phyloP scores from a whole-genome alignment of 2,329 filamentous ascomycete species.

The Diaporthe citriasiana region DNA sequence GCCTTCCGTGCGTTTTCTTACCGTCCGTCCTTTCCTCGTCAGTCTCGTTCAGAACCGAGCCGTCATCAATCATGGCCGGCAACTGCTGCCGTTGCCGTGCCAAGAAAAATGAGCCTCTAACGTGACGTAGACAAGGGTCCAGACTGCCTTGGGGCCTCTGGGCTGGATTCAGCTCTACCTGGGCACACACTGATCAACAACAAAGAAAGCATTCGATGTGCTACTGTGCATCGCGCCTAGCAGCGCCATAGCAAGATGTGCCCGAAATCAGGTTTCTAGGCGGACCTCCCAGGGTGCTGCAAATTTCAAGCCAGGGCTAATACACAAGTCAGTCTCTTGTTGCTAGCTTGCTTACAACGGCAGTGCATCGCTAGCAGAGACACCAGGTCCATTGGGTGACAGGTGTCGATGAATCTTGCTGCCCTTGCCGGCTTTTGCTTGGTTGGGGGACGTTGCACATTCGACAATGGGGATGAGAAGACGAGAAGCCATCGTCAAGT shows the following conservation, averaged over 20 bases:
- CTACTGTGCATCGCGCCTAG: neutral
- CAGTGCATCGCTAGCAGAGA: constrained; percentile 9
- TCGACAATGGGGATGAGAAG: neutral
- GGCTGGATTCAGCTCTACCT: constrained; percentile 19
- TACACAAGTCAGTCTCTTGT: neutral
- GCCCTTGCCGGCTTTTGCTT: neutral
- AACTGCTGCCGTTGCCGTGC: constrained; percentile 4
- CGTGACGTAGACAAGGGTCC: constrained; percentile 31
- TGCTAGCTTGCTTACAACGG: constrained; percentile 2
- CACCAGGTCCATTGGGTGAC: neutral
- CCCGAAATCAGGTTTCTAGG: constrained; percentile 23
- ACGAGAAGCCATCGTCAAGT: neutral
- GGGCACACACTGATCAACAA: constrained; percentile 13
- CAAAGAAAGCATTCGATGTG: too few relatives aligned
- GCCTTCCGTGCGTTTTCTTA: neutral
- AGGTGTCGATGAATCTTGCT: neutral
- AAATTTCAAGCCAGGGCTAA: neutral
- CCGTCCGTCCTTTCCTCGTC: constrained; percentile 1
- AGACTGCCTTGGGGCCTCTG: constrained; percentile 23
- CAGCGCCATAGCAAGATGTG: neutral
- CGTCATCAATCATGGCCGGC: constrained; percentile 24
- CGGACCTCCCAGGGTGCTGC: neutral
- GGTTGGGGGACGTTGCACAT: neutral
- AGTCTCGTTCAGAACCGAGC: constrained; percentile 27
- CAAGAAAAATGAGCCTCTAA: constrained; percentile 25